phyloP scores from a whole-genome alignment of 2,329 filamentous ascomycete species.

The Hypoxylon sp. region DNA sequence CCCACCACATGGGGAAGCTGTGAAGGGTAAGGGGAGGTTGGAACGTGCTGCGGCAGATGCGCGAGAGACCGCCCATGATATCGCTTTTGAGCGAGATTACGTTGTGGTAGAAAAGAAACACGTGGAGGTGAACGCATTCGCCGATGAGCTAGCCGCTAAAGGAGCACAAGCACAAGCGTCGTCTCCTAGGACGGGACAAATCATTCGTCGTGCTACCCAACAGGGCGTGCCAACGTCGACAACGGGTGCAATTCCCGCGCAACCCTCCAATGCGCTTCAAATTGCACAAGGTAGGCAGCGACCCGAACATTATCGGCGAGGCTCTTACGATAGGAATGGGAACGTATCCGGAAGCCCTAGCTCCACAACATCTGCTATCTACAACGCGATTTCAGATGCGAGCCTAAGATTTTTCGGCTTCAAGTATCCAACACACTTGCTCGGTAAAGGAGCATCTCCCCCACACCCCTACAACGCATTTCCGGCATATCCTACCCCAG shows the following conservation, averaged over 20 bases:
- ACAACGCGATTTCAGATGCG: constrained; percentile 94
- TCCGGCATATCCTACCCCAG: constrained; percentile 83
- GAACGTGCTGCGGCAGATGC: constrained; percentile 62
- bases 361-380: constrained; percentile 90
- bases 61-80: constrained; percentile 85
- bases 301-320: constrained; percentile 79
- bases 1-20: constrained; percentile 56
- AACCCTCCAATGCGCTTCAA: constrained; percentile 80
- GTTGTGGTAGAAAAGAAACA: constrained; percentile 95
- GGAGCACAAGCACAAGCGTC: constrained; percentile 64
- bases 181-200: constrained; percentile 71
- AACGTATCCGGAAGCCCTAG: constrained; percentile 75
- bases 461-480: constrained; percentile 85
- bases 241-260: constrained; percentile 77
- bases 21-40: constrained; percentile 52
- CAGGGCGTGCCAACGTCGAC: constrained; percentile 79
- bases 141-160: constrained; percentile 92
- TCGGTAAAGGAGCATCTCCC: constrained; percentile 77
- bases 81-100: constrained; percentile 93
- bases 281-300: constrained; percentile 76
- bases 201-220: constrained; percentile 83
- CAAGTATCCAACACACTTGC: constrained; percentile 75
- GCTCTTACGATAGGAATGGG: constrained; percentile 79
- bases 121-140: constrained; percentile 96
- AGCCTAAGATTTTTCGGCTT: constrained; percentile 82